These are phyloP conservation scores for Aureobasidium mangrovei DNA, from an alignment of 2,329 filamentous ascomycete species.

Conservation along the genomic window DNA sequence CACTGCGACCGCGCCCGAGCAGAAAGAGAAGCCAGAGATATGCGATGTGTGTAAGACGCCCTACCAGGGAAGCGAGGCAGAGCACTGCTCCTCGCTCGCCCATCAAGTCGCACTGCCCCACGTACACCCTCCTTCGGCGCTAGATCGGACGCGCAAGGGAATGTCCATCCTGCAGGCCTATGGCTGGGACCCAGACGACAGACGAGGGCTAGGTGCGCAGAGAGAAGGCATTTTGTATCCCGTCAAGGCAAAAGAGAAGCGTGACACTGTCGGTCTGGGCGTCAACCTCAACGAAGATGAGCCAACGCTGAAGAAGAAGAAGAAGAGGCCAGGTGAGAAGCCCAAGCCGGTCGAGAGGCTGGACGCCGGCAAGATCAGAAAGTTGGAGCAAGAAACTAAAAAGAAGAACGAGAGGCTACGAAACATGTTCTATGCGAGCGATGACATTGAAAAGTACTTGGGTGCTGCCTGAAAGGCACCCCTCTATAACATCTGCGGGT, in stretches of 20 bases:
- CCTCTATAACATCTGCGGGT: too few species aligned
- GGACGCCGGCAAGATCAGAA: constrained; percentile 62
- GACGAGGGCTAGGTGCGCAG: constrained; percentile 60
- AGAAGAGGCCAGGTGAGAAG: not conserved
- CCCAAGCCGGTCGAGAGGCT: constrained; percentile 33
- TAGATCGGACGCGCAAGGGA: constrained; percentile 63
- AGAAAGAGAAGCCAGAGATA: not conserved
- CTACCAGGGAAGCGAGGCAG: constrained; percentile 16
- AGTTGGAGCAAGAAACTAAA: constrained; percentile 51
- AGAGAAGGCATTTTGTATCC: constrained; percentile 66
- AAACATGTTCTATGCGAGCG: constrained; percentile 62
- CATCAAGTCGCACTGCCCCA: constrained; percentile 64
- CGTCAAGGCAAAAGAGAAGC: constrained; percentile 62
- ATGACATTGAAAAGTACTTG: constrained; percentile 70
- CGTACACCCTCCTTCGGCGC: constrained; percentile 61
- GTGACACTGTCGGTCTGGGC: constrained; percentile 67
- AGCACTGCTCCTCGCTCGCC: constrained; percentile 55
- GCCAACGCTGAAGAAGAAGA: constrained; percentile 7
- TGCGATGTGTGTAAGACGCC: constrained; percentile 7
- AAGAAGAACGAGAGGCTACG: constrained; percentile 42
- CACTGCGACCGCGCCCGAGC: not conserved
- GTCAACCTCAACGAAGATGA: constrained; percentile 14
- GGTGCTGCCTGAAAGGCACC: constrained; percentile 26
- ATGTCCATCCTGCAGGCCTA: constrained; percentile 56
- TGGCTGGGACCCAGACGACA: constrained; percentile 67